A percentile compares a stretch with the other conserved stretches of the same genome.
These are phyloP conservation scores for Saturnispora gosingensis DNA, from an alignment of 805 yeast species.

Conservation along the genomic window DNA sequence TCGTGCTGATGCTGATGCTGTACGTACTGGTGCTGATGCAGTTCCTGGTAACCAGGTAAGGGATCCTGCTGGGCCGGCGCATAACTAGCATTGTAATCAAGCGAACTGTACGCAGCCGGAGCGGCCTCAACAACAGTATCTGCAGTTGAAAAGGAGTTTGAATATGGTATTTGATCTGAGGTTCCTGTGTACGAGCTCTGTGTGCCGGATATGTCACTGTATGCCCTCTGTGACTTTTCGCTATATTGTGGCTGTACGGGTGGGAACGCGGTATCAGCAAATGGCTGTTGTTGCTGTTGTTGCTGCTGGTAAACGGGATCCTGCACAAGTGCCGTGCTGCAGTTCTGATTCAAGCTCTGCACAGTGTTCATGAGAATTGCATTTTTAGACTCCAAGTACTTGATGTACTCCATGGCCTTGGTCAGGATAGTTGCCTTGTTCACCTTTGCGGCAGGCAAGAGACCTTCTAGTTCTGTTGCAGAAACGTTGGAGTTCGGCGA, in stretches of 20 bases:
- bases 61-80: neutral
- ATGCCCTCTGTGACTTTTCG: neutral
- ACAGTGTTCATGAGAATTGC: conserved; percentile 42
- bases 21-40: neutral
- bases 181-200: neutral
- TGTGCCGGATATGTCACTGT: neutral
- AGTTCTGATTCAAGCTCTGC: conserved; percentile 20
- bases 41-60: neutral
- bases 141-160: neutral
- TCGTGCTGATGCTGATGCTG: neutral
- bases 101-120: neutral
- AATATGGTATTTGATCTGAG: no score
- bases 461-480: conserved; percentile 55
- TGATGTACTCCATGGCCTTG: conserved; percentile 73
- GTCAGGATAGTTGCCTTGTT: conserved; percentile 72
- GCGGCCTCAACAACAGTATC: neutral
- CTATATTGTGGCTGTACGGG: neutral
- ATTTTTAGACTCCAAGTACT: conserved; percentile 59
- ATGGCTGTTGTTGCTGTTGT: conserved; percentile 9
- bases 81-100: neutral
- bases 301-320: neutral
- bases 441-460: conserved; percentile 64
- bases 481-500: conserved; percentile 22
- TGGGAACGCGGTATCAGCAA: neutral
- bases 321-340: neutral